Percentiles rank a stretch among this genome's conserved stretches.
These are phyloP conservation scores for cucumber (Cucumis sativus) DNA, from an alignment of 306 rosid genomes.

Conservation along the genomic window DNA sequence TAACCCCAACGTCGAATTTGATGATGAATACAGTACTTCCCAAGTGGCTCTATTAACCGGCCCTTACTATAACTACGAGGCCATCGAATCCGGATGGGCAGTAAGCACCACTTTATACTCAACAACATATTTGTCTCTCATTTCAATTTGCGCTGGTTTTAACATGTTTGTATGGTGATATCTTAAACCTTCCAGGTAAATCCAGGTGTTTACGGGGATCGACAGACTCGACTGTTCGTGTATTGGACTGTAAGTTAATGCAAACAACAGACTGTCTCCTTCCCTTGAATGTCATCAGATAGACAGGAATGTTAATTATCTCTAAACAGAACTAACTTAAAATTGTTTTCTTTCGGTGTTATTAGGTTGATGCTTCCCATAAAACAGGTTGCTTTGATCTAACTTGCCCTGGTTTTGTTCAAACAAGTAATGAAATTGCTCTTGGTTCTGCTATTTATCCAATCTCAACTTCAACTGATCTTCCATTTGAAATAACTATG, in stretches of 20 bases:
- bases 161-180: background rate
- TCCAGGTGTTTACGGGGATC: conserved; percentile 20
- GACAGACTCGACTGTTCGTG: conserved; percentile 18
- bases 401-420: conserved; percentile 25
- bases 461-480: conserved; percentile 10
- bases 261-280: background rate
- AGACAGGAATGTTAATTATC: background rate
- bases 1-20: conserved; percentile 14
- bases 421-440: conserved; percentile 19
- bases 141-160: background rate
- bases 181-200: conserved; percentile 17
- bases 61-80: conserved; percentile 11
- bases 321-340: background rate
- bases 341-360: background rate
- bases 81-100: conserved; percentile 26
- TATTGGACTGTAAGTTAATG: conserved; percentile 20
- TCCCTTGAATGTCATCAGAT: background rate
- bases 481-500: conserved; percentile 16
- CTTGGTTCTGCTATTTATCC: conserved; percentile 24
- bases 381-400: conserved; percentile 26
- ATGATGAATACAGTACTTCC: conserved; percentile 23
- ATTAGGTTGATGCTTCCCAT: conserved; percentile 13
- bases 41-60: conserved; percentile 14
- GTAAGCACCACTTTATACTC: conserved; percentile 6
- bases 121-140: background rate